Evolutionary conservation across 495 filamentous ascomycete genomes (phyloP).

Genomic region (Pyronema domesticum): DNA sequence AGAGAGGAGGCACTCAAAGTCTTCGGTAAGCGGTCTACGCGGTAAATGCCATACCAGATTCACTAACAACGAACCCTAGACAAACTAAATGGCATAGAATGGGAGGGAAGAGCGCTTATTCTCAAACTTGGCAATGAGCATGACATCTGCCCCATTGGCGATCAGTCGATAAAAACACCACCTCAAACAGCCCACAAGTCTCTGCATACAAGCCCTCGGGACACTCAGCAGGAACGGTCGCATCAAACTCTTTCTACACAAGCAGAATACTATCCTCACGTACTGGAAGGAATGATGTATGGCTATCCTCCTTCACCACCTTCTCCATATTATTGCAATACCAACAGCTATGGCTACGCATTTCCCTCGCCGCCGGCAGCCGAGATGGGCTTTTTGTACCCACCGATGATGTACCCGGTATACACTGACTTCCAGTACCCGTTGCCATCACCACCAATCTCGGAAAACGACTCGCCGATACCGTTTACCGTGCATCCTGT

Average conservation of each 20-base stretch:
- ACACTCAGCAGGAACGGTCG: background rate
- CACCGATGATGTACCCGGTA: background rate
- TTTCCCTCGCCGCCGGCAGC: background rate
- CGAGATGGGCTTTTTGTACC: too few species aligned
- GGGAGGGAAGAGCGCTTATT: constrained; percentile 11
- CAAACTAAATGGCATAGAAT: constrained; percentile 7
- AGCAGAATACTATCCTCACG: background rate
- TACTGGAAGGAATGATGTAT: background rate
- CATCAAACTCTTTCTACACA: background rate
- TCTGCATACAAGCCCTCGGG: too few species aligned
- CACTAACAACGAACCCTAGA: background rate
- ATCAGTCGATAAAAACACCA: background rate
- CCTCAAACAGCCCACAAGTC: background rate
- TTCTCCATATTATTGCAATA: background rate
- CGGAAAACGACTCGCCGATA: background rate
- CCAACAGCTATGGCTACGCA: background rate
- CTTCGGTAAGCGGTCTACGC: background rate
- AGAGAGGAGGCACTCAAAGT: constrained; percentile 11
- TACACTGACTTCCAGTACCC: background rate
- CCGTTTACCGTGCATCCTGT: background rate
- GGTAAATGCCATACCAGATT: too few species aligned
- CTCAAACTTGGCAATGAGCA: constrained; percentile 9
- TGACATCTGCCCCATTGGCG: constrained; percentile 6
- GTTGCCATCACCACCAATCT: too few species aligned
- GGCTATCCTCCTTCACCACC: background rate